Conservation (phyloP, 177 flowering plant species). For the Vitis hybrid region DNA sequence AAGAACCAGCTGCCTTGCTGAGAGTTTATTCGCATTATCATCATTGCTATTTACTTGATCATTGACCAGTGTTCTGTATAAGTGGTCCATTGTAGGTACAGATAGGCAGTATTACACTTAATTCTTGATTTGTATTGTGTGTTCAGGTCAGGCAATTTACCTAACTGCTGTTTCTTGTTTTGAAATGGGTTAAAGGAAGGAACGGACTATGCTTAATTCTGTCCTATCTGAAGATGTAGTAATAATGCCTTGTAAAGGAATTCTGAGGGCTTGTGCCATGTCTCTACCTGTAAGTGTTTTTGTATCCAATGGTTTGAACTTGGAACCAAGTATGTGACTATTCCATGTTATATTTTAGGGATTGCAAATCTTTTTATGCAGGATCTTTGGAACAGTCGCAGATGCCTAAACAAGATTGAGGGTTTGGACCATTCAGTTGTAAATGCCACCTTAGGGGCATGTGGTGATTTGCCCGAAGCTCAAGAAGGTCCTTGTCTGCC, state of each 20-base stretch:
- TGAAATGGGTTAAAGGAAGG: slow-evolving; percentile 59
- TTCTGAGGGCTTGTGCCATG: slow-evolving; percentile 87
- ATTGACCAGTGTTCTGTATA: background rate
- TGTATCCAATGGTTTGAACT: background rate
- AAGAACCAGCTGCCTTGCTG: too few relatives aligned
- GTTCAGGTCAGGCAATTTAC: background rate
- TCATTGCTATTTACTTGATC: too few relatives aligned
- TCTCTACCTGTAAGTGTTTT: slow-evolving; percentile 64
- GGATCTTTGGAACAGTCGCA: slow-evolving; percentile 90
- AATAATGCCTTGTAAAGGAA: slow-evolving; percentile 84
- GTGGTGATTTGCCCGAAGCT: slow-evolving; percentile 51
- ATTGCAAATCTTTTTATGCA: slow-evolving; percentile 21
- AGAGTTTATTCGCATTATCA: too few relatives aligned
- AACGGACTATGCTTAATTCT: slow-evolving; percentile 59
- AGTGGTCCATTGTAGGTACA: background rate
- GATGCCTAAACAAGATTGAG: slow-evolving; percentile 63
- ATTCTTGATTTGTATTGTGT: background rate
- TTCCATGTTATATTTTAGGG: background rate
- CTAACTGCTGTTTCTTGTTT: background rate
- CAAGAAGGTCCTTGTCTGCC: slow-evolving; percentile 66
- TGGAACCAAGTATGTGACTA: background rate
- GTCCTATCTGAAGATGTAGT: slow-evolving; percentile 61
- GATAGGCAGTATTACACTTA: background rate
- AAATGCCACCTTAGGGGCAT: slow-evolving; percentile 77
- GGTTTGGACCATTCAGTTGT: slow-evolving; percentile 87